phyloP scores from a whole-genome alignment of 2,329 filamentous ascomycete genomes.

The Fusarium pseudoanthophilum region DNA sequence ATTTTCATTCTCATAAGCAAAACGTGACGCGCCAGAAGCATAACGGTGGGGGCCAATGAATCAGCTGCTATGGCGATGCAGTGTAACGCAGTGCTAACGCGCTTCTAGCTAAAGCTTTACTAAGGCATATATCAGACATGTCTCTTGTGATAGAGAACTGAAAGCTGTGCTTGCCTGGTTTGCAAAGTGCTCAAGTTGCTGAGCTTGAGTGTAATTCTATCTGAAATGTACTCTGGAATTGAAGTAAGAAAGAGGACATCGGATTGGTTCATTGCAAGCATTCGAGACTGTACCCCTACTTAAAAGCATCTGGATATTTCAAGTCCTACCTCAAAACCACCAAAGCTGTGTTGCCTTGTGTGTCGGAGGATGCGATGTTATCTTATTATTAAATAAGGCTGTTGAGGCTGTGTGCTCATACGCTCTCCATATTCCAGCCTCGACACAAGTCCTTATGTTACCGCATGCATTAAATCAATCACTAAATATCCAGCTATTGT shows the following conservation, averaged over 20 bases:
- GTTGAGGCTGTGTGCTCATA: neutral
- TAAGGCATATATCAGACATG: neutral
- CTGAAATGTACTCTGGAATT: accelerated
- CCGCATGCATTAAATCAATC: neutral
- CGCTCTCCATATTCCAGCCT: accelerated
- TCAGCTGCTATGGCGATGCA: accelerated
- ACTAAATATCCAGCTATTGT: accelerated
- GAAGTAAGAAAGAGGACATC: accelerated
- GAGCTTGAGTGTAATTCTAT: neutral
- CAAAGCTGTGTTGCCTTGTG: too few relatives aligned
- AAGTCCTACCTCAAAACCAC: too few relatives aligned
- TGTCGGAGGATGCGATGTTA: neutral
- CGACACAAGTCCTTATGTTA: too few relatives aligned
- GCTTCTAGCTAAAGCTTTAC: accelerated
- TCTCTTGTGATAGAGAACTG: accelerated
- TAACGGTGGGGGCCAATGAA: neutral
- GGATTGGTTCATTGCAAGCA: neutral
- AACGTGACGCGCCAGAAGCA: accelerated
- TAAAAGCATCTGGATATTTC: too few relatives aligned
- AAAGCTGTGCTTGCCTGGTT: accelerated
- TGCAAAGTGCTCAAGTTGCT: accelerated
- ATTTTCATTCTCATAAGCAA: accelerated
- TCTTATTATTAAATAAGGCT: accelerated
- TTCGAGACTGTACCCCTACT: accelerated
- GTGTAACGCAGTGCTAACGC: neutral